Base-by-base conservation (phyloP, 2,329 filamentous ascomycete genomes). In the Fusarium sp. region DNA sequence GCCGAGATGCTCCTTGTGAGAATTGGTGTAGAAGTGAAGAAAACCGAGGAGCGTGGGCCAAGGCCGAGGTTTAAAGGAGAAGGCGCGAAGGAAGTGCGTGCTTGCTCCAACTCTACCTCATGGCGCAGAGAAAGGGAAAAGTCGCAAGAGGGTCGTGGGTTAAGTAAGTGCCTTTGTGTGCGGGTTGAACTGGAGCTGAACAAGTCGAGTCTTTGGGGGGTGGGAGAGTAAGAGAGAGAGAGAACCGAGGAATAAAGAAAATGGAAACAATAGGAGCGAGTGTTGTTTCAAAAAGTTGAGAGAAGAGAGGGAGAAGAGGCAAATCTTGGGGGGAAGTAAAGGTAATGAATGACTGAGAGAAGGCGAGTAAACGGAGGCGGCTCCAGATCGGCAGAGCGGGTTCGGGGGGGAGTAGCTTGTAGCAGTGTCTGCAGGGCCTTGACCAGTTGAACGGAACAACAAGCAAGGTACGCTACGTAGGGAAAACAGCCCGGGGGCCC, bases 311-410 rank as follows among this genome's bases (percentile, higher is more conserved):
- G 56, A 66, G 49, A 67, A 69, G 61, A 68, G 68, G 66, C 60
- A 63, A 72, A 66, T 31, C 57, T 70, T 58, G 27, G 27, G 53
- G 65, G 58, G 42, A 16, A 27, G 34, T 49, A 27, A 27, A 42
- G 29, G 49, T 40, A 51, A 53, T 38, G 18, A 51, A 44, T 36
- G 20, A 49, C 34, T 23, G 33, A 49, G 51, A 49, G 33, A 51
- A 49, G 33, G 40, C 61, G 64, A 63, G 67, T 68, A 63, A 46
- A 67, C 65, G 56, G 60, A 61, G 66, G 71, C 62, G 67, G 64
- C 65, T 69, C 66, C 61, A 65, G 60, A 66, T 71, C 71, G 64
- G 65, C 70, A 73, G 20, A 62, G 67, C 71, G 69, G 71, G 67
- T 67, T 72, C 62, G 44, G 68, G 20, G 70, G 68, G 57, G 58